These are phyloP conservation scores for Vachellia pachyceras DNA, from an alignment of 306 rosid species.

Conservation along the genomic window DNA sequence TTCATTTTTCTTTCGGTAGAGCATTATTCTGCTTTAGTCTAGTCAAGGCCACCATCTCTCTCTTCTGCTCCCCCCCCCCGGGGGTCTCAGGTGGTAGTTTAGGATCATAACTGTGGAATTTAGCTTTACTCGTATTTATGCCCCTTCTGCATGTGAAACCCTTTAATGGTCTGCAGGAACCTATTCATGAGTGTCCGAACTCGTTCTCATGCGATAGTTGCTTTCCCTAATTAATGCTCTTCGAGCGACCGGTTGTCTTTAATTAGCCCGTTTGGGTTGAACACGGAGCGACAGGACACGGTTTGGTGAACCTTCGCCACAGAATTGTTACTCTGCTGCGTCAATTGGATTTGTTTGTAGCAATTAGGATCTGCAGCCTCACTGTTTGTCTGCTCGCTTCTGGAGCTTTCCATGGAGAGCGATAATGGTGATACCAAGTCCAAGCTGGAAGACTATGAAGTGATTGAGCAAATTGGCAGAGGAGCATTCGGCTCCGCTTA, in stretches of 20 bases:
- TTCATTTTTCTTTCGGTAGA: slow-evolving; percentile 9
- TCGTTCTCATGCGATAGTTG: slow-evolving; percentile 37
- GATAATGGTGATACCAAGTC: slow-evolving; percentile 59
- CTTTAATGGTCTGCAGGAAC: slow-evolving; percentile 40
- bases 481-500: slow-evolving; percentile 92
- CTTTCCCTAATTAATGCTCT: slow-evolving; percentile 29
- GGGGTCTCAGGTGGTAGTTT: slow-evolving; percentile 38
- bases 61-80: not conserved
- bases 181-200: slow-evolving; percentile 34
- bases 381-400: slow-evolving; percentile 46
- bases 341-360: slow-evolving; percentile 38
- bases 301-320: slow-evolving; percentile 31
- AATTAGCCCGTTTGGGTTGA: slow-evolving; percentile 27
- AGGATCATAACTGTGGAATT: slow-evolving; percentile 46
- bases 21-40: slow-evolving; percentile 36
- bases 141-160: slow-evolving; percentile 42
- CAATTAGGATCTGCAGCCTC: slow-evolving; percentile 48
- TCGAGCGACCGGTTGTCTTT: slow-evolving; percentile 17
- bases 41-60: not conserved
- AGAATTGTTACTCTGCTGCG: slow-evolving; percentile 12
- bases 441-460: slow-evolving; percentile 84
- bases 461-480: slow-evolving; percentile 94
- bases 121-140: slow-evolving; percentile 47
- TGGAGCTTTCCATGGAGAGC: slow-evolving; percentile 64
- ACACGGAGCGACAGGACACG: slow-evolving; percentile 26